Evolutionary conservation across 2,329 filamentous ascomycete genomes (phyloP).

Genomic region (Claviceps monticola): DNA sequence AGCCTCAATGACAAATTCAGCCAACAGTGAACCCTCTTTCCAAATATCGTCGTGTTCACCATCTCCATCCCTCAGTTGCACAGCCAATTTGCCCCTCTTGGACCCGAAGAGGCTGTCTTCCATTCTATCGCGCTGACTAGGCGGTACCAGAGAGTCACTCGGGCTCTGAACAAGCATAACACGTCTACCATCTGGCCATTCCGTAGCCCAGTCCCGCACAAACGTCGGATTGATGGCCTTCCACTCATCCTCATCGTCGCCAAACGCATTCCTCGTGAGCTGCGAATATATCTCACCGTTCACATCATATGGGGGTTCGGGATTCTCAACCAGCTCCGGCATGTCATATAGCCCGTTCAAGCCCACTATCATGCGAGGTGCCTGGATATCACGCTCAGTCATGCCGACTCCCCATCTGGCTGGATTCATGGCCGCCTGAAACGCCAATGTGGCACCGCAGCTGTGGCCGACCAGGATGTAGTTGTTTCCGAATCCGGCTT

Average conservation of each 20-base stretch:
- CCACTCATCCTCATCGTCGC: constrained; percentile 25
- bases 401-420: constrained; percentile 4
- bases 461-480: constrained; percentile 44
- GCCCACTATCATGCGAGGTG: constrained; percentile 26
- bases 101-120: constrained; percentile 1
- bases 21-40: constrained; percentile 2
- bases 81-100: not conserved
- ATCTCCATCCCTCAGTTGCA: not conserved
- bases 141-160: constrained; percentile 6
- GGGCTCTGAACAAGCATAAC: constrained; percentile 7
- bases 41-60: constrained; percentile 3
- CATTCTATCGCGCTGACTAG: constrained; percentile 5
- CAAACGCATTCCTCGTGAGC: constrained; percentile 34
- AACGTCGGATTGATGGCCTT: constrained; percentile 24
- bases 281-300: constrained; percentile 23
- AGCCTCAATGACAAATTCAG: not conserved
- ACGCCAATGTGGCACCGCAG: constrained; percentile 39
- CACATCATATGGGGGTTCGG: constrained; percentile 18
- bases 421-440: constrained; percentile 27
- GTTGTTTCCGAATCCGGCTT: constrained; percentile 25
- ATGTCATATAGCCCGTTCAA: constrained; percentile 41
- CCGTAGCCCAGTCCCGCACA: constrained; percentile 2
- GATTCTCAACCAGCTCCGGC: constrained; percentile 11
- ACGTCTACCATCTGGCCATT: constrained; percentile 6
- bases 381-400: constrained; percentile 5